Conservation (phyloP, 2,329 filamentous ascomycete genomes). For the Fusarium irregulare region DNA sequence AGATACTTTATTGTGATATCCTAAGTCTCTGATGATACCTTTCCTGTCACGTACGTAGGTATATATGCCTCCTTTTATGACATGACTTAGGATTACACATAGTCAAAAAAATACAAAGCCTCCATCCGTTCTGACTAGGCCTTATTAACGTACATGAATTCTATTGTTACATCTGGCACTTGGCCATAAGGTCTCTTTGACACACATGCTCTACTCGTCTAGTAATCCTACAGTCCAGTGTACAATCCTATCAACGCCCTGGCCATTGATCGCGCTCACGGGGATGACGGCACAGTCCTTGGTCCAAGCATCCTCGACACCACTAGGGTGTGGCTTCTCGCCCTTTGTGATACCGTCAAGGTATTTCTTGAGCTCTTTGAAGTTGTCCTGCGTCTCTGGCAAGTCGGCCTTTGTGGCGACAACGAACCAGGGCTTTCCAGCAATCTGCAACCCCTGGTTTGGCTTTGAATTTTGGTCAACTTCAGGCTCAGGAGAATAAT, state of each 20-base stretch:
- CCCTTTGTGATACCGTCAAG: conserved; percentile 73
- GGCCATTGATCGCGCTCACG: conserved; percentile 87
- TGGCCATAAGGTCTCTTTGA: background rate
- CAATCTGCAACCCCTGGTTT: conserved; percentile 73
- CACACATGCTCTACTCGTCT: conserved; percentile 54
- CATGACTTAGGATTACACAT: background rate
- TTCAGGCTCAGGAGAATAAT: conserved; percentile 39
- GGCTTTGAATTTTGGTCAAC: conserved; percentile 18
- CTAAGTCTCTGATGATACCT: background rate
- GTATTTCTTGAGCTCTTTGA: conserved; percentile 74
- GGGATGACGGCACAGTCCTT: conserved; percentile 78
- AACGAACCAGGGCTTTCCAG: conserved; percentile 96
- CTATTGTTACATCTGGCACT: background rate
- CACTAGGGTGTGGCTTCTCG: conserved; percentile 77
- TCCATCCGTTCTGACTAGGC: background rate
- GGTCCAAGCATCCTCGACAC: conserved; percentile 67
- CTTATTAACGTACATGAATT: background rate
- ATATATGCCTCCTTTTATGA: background rate
- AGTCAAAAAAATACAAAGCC: background rate
- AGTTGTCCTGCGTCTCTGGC: conserved; percentile 82
- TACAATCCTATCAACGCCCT: conserved; percentile 81
- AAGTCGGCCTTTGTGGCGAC: conserved; percentile 94
- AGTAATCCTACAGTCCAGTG: conserved; percentile 78
- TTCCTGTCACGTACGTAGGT: background rate
- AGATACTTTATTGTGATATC: background rate